phyloP scores from a whole-genome alignment of 2,329 filamentous ascomycete genomes.

The Trichoderma koningiopsis region DNA sequence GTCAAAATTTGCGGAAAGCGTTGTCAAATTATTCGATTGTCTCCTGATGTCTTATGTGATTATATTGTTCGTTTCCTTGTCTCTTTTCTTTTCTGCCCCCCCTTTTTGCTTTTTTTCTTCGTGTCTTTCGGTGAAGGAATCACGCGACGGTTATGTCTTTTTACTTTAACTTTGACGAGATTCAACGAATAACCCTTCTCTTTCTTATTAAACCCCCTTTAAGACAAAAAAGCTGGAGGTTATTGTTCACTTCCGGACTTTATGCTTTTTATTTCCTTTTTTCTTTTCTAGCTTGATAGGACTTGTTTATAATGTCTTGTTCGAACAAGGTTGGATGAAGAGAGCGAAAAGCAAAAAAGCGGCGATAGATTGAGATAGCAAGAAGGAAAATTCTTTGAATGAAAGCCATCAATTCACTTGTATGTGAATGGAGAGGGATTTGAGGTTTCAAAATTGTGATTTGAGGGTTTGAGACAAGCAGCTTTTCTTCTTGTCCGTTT shows the following conservation, averaged over 20 bases:
- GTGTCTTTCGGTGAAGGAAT: constrained; percentile 5
- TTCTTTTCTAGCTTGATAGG: constrained; percentile 5
- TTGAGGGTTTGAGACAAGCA: neutral
- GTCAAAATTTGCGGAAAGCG: neutral
- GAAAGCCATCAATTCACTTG: neutral
- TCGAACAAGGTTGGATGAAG: constrained; percentile 5
- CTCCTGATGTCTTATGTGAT: constrained; percentile 20
- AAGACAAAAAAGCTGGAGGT: neutral
- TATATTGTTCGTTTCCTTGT: neutral
- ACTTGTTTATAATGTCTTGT: neutral
- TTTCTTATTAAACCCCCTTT: neutral
- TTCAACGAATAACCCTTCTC: neutral
- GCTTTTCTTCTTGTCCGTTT: neutral
- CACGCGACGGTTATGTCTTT: constrained; percentile 7
- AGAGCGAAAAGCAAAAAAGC: constrained; percentile 1
- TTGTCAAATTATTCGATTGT: constrained; percentile 19
- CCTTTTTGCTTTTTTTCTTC: neutral
- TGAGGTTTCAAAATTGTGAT: neutral
- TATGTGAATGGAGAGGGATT: neutral
- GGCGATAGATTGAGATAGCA: neutral
- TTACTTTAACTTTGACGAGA: constrained; percentile 6
- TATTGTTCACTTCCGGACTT: neutral
- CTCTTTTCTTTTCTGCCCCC: neutral
- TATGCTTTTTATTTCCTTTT: constrained; percentile 3
- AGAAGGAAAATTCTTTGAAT: neutral